Evolutionary conservation across 352 stramenopile species (phyloP), one percentile per base, ranked within the genome.

Genomic region (Phytophthora palmivora): DNA sequence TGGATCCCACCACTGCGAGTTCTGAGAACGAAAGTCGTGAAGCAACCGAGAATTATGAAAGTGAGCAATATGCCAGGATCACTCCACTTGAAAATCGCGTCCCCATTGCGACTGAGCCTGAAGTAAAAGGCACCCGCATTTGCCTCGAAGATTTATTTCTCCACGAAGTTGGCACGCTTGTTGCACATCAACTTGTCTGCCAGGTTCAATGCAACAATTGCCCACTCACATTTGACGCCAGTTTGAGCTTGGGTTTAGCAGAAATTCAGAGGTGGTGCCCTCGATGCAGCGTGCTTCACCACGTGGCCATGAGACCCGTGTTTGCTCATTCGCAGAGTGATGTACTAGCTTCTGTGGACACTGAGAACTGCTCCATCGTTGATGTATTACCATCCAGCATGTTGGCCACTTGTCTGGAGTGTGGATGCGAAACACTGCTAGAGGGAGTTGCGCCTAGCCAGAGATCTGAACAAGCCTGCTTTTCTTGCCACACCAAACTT

Each of bases 401-500:
- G 21, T 43, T 92, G 6, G 79, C 69, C 33, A 82, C 78, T 6
- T 94, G 84, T 36, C 46, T 89, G 24, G 69, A 76, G 21, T 94
- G 83, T 44, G 72, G 72, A 15, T 63, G 51, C 21, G 82, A 94
- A 63, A 78, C 71, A 24, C 54, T 92, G 18, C 44, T 92, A 3
- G 66, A 78, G 21, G 63, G 67, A 37, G 62, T 88, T 15, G 41
- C 66, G 2, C 72, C 83, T 0, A 67, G 67, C 5, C 76, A 83
- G 21, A 78, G 83, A 14, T 63, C 67, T 9, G 82, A 92, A 46
- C 67, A 83, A 52, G 42, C 63, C 2, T 94, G 85, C 52, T 89
- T 90, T 57, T 60, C 67, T 10, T 94, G 82, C 58, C 84, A 91
- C 53, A 71, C 68, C 6, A 94, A 91, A 58, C 70, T 94, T 26